These are phyloP conservation scores for Yarrowia porcina DNA, from an alignment of 805 yeast genomes.

Conservation along the genomic window DNA sequence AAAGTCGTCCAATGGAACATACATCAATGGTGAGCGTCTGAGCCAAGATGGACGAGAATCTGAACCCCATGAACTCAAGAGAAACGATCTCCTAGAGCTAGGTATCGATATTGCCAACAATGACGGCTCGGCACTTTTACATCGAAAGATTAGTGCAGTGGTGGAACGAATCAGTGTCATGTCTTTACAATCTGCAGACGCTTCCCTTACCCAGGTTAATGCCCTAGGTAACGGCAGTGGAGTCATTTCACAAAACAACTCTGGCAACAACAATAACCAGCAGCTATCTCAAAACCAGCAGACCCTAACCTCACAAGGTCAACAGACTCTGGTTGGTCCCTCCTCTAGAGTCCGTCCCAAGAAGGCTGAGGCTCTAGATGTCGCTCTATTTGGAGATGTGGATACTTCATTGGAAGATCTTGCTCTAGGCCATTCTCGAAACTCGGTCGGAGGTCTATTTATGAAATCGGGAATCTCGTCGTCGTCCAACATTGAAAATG, in stretches of 20 bases:
- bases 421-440: conserved; percentile 38
- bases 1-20: conserved; percentile 93
- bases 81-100: conserved; percentile 85
- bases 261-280: not conserved
- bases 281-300: conserved; percentile 12
- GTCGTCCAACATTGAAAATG: conserved; percentile 37
- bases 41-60: conserved; percentile 56
- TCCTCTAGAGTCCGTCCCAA: not conserved
- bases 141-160: conserved; percentile 79
- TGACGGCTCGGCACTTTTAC: conserved; percentile 54
- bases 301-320: not conserved
- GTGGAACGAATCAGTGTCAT: conserved; percentile 70
- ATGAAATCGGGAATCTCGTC: conserved; percentile 36
- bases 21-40: conserved; percentile 72
- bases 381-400: conserved; percentile 39
- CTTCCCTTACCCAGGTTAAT: not conserved
- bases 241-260: not conserved
- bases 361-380: conserved; percentile 33
- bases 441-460: conserved; percentile 38
- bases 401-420: conserved; percentile 38
- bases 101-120: conserved; percentile 75
- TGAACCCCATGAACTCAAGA: conserved; percentile 55
- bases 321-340: not conserved
- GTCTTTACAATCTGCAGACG: conserved; percentile 39
- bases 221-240: not conserved